Percentiles rank a stretch among this genome's conserved stretches.
Evolutionary conservation across 306 rosid genomes (phyloP).

Genomic region (Corylus americana): DNA sequence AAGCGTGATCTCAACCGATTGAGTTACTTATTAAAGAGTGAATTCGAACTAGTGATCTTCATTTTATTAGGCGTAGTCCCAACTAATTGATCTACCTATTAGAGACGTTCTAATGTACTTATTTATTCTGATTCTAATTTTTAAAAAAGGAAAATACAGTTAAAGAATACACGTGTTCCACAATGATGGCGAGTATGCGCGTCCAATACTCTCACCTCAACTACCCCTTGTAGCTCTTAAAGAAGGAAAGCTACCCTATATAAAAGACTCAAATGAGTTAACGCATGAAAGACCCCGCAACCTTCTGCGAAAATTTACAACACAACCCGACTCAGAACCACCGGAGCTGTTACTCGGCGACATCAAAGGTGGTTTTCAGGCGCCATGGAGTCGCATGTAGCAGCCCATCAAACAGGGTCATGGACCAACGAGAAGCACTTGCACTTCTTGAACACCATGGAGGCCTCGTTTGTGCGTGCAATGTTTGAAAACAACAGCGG

Average conservation of each 20-base stretch:
- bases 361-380: neutral
- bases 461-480: slow-evolving; percentile 77
- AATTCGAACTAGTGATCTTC: too few species aligned
- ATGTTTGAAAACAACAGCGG: slow-evolving; percentile 42
- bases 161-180: neutral
- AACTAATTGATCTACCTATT: too few species aligned
- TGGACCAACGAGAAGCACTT: slow-evolving; percentile 91
- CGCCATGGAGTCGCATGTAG: slow-evolving; percentile 18
- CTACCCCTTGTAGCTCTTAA: neutral
- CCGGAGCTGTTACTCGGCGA: neutral
- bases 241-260: slow-evolving; percentile 5
- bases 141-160: neutral
- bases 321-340: neutral
- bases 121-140: too few species aligned
- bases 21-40: too few species aligned
- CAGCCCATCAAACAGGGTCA: slow-evolving; percentile 21
- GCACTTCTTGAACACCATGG: slow-evolving; percentile 64
- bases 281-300: neutral
- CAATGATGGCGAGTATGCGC: neutral
- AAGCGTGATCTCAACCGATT: too few species aligned
- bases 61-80: too few species aligned
- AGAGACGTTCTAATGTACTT: too few species aligned
- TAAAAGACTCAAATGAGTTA: neutral
- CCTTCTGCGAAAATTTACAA: neutral
- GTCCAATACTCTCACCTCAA: neutral